Evolutionary conservation across 768 basidiomycete genomes (phyloP), one percentile per base, ranked within the genome.

Genomic region (Hygrophoropsis aurantiaca): DNA sequence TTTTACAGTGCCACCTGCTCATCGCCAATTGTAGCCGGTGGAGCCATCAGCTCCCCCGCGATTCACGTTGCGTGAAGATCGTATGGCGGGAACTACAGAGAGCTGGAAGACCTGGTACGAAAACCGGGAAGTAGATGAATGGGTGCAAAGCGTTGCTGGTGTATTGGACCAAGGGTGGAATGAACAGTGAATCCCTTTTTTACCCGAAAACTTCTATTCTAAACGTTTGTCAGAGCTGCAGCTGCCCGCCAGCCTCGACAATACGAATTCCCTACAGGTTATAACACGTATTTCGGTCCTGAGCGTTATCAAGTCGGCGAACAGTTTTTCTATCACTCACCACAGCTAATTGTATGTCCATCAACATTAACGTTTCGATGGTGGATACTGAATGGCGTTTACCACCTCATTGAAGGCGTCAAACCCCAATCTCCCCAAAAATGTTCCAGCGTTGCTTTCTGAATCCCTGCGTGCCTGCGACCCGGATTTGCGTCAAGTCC

Each of bases 211-310:
- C 15, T 19, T 8, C 10, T 26, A 20, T 46, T 24, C 21, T 36
- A 10, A 26, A 10, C 33, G 18, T 18, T 30, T 23, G 27, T n/a
- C 58, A 90, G 89, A 53, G 72, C 69, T 40, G 86, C 83, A 36
- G 70, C 74, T 11, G 66, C 74, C 44, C 78, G 81, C 33, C 78
- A 79, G 5, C 64, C 73, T 33, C 78, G 78, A 53, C 85, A 80
- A 53, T 98, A 95, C 70, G 97, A 99, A 70, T 97, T 99, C 71
- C 91, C 97, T 0, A 92, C 90, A 26, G 97, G 97, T 1, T 97
- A 83, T 70, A 91, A 85, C 60, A 75, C 81, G 9, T 84, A 82
- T 58, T 97, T 94, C 67, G 88, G 86, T 0, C 58, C 77, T 8
- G 90, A 97, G 60, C 81, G 95, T 26, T 90, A 83, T 65, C 72